These are phyloP conservation scores for Zoysia matrella DNA, from an alignment of 202 grass and related monocot genomes.

Conservation along the genomic window DNA sequence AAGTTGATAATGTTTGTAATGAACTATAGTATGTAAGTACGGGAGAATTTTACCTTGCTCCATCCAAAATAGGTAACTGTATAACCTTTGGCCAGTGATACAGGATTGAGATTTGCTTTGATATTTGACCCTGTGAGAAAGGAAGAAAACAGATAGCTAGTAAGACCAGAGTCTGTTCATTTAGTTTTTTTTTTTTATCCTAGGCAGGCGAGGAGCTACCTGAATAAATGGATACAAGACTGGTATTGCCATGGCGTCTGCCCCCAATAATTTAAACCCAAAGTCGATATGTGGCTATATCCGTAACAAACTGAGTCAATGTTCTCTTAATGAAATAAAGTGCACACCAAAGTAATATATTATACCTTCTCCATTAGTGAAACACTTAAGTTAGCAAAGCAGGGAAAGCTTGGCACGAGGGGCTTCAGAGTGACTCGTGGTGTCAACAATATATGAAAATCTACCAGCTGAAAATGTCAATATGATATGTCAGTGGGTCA, in stretches of 20 bases:
- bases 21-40: background rate
- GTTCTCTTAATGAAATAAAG: constrained; percentile 7
- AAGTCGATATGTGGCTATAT: constrained; percentile 79
- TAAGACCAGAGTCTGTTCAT: constrained; percentile 12
- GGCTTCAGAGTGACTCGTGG: constrained; percentile 74
- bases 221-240: constrained; percentile 72
- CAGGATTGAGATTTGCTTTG: constrained; percentile 77
- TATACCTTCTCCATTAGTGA: constrained; percentile 80
- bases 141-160: constrained; percentile 22
- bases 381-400: constrained; percentile 65
- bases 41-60: constrained; percentile 69
- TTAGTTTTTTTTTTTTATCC: background rate
- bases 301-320: constrained; percentile 31
- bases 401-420: constrained; percentile 81
- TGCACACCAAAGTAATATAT: background rate
- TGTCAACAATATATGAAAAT: constrained; percentile 66
- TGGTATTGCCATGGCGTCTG: constrained; percentile 96
- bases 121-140: constrained; percentile 62
- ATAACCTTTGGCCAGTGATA: constrained; percentile 91
- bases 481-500: constrained; percentile 10
- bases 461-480: constrained; percentile 62
- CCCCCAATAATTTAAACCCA: constrained; percentile 79
- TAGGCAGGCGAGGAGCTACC: constrained; percentile 46
- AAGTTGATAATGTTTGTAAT: background rate
- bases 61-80: constrained; percentile 87